Evolutionary conservation across 2,329 filamentous ascomycete species (phyloP).

Genomic region (Drechmeria coniospora): DNA sequence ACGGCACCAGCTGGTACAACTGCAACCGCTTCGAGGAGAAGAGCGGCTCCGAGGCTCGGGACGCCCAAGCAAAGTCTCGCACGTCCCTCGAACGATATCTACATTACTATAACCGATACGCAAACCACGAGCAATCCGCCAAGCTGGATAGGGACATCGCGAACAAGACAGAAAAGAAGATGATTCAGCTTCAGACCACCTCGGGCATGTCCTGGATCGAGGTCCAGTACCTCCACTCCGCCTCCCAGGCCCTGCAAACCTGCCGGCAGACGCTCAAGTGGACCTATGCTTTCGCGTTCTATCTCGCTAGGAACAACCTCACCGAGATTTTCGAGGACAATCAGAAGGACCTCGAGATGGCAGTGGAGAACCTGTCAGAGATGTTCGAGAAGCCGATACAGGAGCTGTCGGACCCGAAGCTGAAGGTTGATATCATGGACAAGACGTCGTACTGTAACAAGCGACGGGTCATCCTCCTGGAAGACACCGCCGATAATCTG

Average conservation of each 20-base stretch:
- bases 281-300: slow-evolving; percentile 98
- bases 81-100: slow-evolving; percentile 90
- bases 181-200: slow-evolving; percentile 85
- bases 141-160: slow-evolving; percentile 94
- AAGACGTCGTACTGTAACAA: slow-evolving; percentile 97
- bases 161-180: slow-evolving; percentile 95
- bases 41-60: slow-evolving; percentile 76
- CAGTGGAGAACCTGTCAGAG: slow-evolving; percentile 89
- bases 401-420: slow-evolving; percentile 69
- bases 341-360: slow-evolving; percentile 94
- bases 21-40: slow-evolving; percentile 97
- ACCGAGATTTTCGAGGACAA: slow-evolving; percentile 98
- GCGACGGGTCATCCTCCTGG: slow-evolving; percentile 72
- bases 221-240: slow-evolving; percentile 88
- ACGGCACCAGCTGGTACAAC: slow-evolving; percentile 98
- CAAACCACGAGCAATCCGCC: slow-evolving; percentile 96
- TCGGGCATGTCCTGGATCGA: slow-evolving; percentile 99
- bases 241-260: slow-evolving; percentile 83
- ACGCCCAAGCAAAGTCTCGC: slow-evolving; percentile 80
- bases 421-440: slow-evolving; percentile 97
- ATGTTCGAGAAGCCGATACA: slow-evolving; percentile 98
- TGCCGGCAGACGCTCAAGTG: slow-evolving; percentile 98
- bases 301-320: slow-evolving; percentile 86
- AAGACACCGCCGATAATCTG: slow-evolving; percentile 85
- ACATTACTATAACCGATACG: slow-evolving; percentile 98